phyloP scores from a whole-genome alignment of 108 stramenopile species.

The Cyclotella atomus region DNA sequence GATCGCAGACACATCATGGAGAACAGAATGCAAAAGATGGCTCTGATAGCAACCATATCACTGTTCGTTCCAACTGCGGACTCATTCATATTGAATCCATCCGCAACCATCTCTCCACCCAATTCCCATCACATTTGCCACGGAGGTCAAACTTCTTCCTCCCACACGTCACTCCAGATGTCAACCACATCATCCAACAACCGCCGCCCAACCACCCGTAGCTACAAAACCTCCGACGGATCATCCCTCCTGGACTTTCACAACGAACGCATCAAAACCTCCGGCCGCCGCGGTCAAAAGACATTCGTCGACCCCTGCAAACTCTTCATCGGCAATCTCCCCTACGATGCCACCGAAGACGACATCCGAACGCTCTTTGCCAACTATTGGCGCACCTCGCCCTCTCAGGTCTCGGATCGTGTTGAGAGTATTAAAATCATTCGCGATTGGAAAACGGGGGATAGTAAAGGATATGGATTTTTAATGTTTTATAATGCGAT shows the following conservation, averaged over 20 bases:
- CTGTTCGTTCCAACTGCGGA: too few species aligned
- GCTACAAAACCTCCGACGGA: constrained; percentile 36
- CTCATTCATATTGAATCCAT: too few species aligned
- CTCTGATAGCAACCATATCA: too few species aligned
- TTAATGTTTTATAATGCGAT: constrained; percentile 77
- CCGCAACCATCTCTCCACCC: too few species aligned
- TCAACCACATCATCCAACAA: not conserved
- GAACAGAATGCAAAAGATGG: too few species aligned
- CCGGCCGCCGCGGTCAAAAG: constrained; percentile 78
- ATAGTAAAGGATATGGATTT: constrained; percentile 91
- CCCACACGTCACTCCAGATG: not conserved
- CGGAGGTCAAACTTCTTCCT: too few species aligned
- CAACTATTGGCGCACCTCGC: constrained; percentile 63
- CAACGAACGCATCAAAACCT: constrained; percentile 42
- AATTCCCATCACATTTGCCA: too few species aligned
- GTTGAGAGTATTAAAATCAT: constrained; percentile 56
- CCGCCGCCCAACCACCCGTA: constrained; percentile 40
- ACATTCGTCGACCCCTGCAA: constrained; percentile 68
- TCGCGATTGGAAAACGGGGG: constrained; percentile 85
- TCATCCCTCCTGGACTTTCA: constrained; percentile 39
- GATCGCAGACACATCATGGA: too few species aligned
- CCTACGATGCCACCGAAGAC: constrained; percentile 54
- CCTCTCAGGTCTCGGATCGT: constrained; percentile 42
- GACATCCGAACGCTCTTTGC: constrained; percentile 48
- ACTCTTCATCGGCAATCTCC: constrained; percentile 61